Evolutionary conservation across 1,284 basidiomycete genomes (phyloP).

Genomic region (Cerrena zonata): DNA sequence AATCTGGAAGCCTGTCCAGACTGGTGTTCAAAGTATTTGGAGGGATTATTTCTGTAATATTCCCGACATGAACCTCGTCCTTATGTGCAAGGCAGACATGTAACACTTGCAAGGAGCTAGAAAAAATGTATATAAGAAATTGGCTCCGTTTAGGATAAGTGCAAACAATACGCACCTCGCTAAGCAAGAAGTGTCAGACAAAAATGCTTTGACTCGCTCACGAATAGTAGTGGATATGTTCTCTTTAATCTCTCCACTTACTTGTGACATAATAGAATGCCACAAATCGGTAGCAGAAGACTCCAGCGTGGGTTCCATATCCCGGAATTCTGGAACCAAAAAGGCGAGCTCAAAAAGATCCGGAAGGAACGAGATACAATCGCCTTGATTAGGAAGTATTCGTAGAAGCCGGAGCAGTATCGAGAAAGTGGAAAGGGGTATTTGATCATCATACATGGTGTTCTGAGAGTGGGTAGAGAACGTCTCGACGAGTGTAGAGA

Average conservation of each 20-base stretch:
- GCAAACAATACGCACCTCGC: neutral
- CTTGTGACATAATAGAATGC: slow-evolving; percentile 13
- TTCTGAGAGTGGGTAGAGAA: slow-evolving; percentile 35
- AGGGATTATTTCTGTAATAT: slow-evolving; percentile 50
- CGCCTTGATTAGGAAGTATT: slow-evolving; percentile 22
- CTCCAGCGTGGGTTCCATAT: slow-evolving; percentile 11
- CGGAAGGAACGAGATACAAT: slow-evolving; percentile 29
- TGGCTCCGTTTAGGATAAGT: neutral
- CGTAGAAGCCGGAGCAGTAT: slow-evolving; percentile 33
- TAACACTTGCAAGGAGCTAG: neutral
- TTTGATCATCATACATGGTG: slow-evolving; percentile 27
- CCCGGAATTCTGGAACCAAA: slow-evolving; percentile 35
- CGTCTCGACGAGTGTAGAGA: slow-evolving; percentile 31
- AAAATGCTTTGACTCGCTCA: slow-evolving; percentile 35
- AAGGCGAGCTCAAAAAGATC: slow-evolving; percentile 45
- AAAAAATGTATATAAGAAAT: no score
- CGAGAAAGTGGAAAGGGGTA: slow-evolving; percentile 11
- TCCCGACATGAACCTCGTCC: slow-evolving; percentile 15
- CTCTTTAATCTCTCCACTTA: slow-evolving; percentile 19
- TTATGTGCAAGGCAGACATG: slow-evolving; percentile 9
- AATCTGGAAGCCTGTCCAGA: slow-evolving; percentile 41
- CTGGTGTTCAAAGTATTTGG: slow-evolving; percentile 41
- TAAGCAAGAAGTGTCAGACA: slow-evolving; percentile 34
- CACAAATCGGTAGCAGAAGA: slow-evolving; percentile 20
- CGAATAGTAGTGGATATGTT: no score